Base-by-base conservation (phyloP, 2,329 filamentous ascomycete genomes). In the Seiridium cupressi region DNA sequence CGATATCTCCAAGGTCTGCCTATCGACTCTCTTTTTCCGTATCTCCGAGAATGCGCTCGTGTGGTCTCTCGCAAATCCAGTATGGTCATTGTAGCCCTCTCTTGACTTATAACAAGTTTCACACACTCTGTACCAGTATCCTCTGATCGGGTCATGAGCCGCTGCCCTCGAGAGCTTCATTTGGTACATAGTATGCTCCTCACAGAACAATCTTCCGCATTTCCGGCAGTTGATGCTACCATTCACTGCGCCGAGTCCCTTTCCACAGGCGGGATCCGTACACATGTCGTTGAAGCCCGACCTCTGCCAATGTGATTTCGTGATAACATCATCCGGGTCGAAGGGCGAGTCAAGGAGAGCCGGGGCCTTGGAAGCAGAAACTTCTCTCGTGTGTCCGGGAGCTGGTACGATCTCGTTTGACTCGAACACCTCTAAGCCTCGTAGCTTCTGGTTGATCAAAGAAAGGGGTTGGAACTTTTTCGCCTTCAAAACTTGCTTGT, bases 81-180 rank as follows among this genome's bases (percentile, higher is more conserved):
- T 85, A 67, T 94, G 90, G 69, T 99, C 93, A 71, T 96, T 97
- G 76, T 99, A 99, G 3, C 95, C 95, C 34, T 93, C 92, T 68
- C 95, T 86, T 56, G 93, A 97, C 78, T 97, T 98, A 78, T 95
- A 99, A 77, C 95, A 99, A n/a, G 95, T 98, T 78, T 99, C 95
- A 72, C 95, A 99, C 2, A 98, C 94, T 56, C 95, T 81, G 68
- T 92, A 96, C 95, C 95, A 99, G 66, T 92, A 85, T 6, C 95
- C 95, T 63, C 94, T 82, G 1, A 95, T 86, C 0, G 95, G 94
- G 64, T 99, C 95, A 75, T 97, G 92, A 61, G 89, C 85, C 3
- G 95, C 95, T 36, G 93, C 90, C 58, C 93, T 84, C 7, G 93
- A 97, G 9, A 99, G 82, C 79, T 96, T 97, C 91, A 98, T 98